Evolutionary conservation across 129 eudicot genomes (phyloP), one percentile per base, ranked within the genome.

Genomic region (Artemisia annua): DNA sequence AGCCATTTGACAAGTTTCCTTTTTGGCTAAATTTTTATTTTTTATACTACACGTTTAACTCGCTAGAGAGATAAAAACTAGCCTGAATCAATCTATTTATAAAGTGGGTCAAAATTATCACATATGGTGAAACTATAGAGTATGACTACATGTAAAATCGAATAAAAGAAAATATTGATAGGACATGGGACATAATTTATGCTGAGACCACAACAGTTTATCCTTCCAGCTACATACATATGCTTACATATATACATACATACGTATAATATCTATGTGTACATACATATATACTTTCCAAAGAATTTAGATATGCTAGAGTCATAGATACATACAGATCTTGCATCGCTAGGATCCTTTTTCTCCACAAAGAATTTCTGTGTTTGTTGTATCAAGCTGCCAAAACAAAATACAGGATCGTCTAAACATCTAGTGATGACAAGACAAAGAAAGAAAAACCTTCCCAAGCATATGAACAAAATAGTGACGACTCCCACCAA

Each of bases 301-400:
- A 26, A 22, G 11, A 60, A 32, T 51, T 51, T 35, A 53, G 66
- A 61, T 22, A 46, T 50, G 17, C 70, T 70, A 55, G 74, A 68
- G 76, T 53, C 70, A 69, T 59, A 39, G 68, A 80, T 69, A 75
- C 92, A 67, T 90, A 90, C 96, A 81, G 67, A 82, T 83, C 91
- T 87, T 80, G 92, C 83, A 69, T 85, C 91, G 62, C 74, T 69
- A 39, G 87, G 67, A 69, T 85, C 93, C 71, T 84, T 85, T 16
- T 85, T 82, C 75, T 87, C 96, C 67, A 72, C 80, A 82, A 90
- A 83, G 82, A 85, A 90, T 52, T 83, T 90, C 68, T 85, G 93
- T 52, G 83, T 79, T 81, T 90, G 96, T 75, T 87, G 93, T 71
- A 90, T 79, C 84, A 90, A 83, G 88, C 96, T 90, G 91, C 85